Percentiles rank a stretch among this genome's conserved stretches.
phyloP scores from a whole-genome alignment of 2,329 filamentous ascomycete species.

The Aspergillus ochraceus region DNA sequence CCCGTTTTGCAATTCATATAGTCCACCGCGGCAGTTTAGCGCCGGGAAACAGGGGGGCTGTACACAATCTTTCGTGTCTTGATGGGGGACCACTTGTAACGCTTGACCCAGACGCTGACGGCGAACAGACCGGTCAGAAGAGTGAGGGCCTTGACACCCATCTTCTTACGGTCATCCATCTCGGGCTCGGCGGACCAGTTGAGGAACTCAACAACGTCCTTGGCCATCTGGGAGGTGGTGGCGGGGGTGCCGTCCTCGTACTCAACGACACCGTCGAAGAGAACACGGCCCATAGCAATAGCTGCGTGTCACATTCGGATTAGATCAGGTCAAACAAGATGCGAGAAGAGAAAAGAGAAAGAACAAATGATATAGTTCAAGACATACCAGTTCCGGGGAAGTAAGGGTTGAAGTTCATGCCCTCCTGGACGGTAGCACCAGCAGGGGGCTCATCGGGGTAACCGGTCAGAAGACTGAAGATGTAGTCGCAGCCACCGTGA shows the following conservation, averaged over 20 bases:
- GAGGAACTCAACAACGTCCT: slow-evolving; percentile 97
- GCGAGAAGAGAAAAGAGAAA: not conserved
- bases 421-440: slow-evolving; percentile 78
- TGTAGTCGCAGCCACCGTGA: slow-evolving; percentile 97
- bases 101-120: slow-evolving; percentile 95
- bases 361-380: not conserved
- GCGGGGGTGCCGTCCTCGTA: slow-evolving; percentile 96
- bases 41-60: slow-evolving; percentile 63
- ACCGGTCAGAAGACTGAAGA: slow-evolving; percentile 94
- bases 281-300: slow-evolving; percentile 97
- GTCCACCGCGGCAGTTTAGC: slow-evolving; percentile 31
- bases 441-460: slow-evolving; percentile 96
- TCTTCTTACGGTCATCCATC: slow-evolving; percentile 99
- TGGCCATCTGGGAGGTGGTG: slow-evolving; percentile 97
- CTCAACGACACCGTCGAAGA: slow-evolving; percentile 96
- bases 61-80: slow-evolving; percentile 95
- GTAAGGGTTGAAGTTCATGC: slow-evolving; percentile 99
- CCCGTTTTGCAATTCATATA: slow-evolving; percentile 32
- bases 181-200: slow-evolving; percentile 99
- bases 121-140: slow-evolving; percentile 77
- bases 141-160: slow-evolving; percentile 95
- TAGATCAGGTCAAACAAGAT: not conserved
- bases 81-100: slow-evolving; percentile 97
- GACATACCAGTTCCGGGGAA: slow-evolving; percentile 86
- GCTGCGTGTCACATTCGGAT: slow-evolving; percentile 33